phyloP scores from a whole-genome alignment of 495 filamentous ascomycete species.

The Penicillium cinerascens region DNA sequence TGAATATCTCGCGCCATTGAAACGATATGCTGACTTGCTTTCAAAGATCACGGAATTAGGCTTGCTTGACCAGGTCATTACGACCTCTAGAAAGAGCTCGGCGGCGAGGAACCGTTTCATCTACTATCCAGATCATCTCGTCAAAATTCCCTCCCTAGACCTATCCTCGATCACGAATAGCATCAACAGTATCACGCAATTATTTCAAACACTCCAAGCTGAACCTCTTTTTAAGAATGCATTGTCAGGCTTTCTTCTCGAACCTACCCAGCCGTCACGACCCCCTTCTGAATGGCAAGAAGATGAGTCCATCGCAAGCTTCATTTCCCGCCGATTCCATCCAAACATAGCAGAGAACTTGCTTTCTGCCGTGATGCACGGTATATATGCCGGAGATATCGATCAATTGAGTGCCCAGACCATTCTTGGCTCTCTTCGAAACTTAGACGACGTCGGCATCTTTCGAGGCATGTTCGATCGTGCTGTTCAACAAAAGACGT shows the following conservation, averaged over 20 bases:
- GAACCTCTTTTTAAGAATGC: slow-evolving; percentile 64
- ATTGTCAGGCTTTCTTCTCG: slow-evolving; percentile 35
- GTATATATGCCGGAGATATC: slow-evolving; percentile 92
- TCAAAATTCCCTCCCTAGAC: slow-evolving; percentile 31
- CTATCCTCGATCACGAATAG: slow-evolving; percentile 50
- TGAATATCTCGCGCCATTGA: neutral
- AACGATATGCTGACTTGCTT: neutral
- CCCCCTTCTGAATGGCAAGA: slow-evolving; percentile 17
- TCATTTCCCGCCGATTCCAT: slow-evolving; percentile 56
- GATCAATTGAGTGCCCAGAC: slow-evolving; percentile 69
- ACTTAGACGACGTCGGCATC: slow-evolving; percentile 44
- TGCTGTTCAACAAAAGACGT: neutral
- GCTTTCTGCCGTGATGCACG: slow-evolving; percentile 75
- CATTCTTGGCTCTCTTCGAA: slow-evolving; percentile 52
- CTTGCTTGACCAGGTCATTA: slow-evolving; percentile 60
- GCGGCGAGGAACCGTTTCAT: slow-evolving; percentile 69
- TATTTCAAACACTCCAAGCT: slow-evolving; percentile 32
- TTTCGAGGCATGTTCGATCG: slow-evolving; percentile 4
- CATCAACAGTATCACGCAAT: slow-evolving; percentile 22
- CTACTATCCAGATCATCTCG: slow-evolving; percentile 89
- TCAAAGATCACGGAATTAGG: slow-evolving; percentile 60
- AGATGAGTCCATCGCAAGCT: slow-evolving; percentile 74
- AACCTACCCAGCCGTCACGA: slow-evolving; percentile 31
- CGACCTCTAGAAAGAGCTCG: slow-evolving; percentile 44
- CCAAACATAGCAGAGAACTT: slow-evolving; percentile 66